A percentile compares a stretch with the other conserved stretches of the same genome.
These are phyloP conservation scores for Wallacemonas sp. DNA, from an alignment of 208 protist species.

Conservation along the genomic window DNA sequence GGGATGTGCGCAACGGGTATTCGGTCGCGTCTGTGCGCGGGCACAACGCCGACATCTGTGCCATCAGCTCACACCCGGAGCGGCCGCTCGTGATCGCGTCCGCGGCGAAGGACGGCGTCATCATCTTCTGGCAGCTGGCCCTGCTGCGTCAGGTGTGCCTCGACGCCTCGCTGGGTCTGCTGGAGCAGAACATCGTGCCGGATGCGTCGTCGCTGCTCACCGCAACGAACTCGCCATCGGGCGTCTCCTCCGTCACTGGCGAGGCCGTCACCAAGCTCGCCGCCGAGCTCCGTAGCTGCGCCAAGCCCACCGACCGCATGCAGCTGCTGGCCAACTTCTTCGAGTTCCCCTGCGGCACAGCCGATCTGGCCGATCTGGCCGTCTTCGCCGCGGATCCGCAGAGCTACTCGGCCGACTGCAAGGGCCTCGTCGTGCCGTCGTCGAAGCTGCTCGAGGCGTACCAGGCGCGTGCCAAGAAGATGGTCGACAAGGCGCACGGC, in stretches of 20 bases:
- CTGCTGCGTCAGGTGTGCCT: slow-evolving; percentile 68
- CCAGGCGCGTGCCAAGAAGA: slow-evolving; percentile 42
- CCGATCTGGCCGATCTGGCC: slow-evolving; percentile 60
- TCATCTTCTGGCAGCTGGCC: slow-evolving; percentile 87
- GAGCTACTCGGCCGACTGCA: slow-evolving; percentile 32
- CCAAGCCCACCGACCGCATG: slow-evolving; percentile 55
- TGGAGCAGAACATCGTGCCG: slow-evolving; percentile 53
- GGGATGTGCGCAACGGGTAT: slow-evolving; percentile 80
- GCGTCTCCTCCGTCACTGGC: slow-evolving; percentile 46
- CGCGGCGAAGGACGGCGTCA: slow-evolving; percentile 79
- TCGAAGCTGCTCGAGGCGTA: slow-evolving; percentile 47
- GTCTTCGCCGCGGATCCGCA: slow-evolving; percentile 40
- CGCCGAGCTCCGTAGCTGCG: slow-evolving; percentile 52
- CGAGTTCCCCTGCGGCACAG: slow-evolving; percentile 72
- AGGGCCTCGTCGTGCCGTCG: slow-evolving; percentile 50
- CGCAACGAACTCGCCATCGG: slow-evolving; percentile 19
- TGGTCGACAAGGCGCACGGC: slow-evolving; percentile 66
- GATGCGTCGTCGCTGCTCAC: slow-evolving; percentile 60
- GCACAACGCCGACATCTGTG: slow-evolving; percentile 88
- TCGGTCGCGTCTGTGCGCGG: slow-evolving; percentile 69
- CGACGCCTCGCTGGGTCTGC: slow-evolving; percentile 66
- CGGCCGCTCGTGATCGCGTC: slow-evolving; percentile 92
- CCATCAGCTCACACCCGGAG: slow-evolving; percentile 73
- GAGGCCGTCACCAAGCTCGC: slow-evolving; percentile 53
- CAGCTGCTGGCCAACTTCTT: slow-evolving; percentile 71